Evolutionary conservation across 169 alveolate species (phyloP).

Genomic region (Cryptosporidium ryanae): DNA sequence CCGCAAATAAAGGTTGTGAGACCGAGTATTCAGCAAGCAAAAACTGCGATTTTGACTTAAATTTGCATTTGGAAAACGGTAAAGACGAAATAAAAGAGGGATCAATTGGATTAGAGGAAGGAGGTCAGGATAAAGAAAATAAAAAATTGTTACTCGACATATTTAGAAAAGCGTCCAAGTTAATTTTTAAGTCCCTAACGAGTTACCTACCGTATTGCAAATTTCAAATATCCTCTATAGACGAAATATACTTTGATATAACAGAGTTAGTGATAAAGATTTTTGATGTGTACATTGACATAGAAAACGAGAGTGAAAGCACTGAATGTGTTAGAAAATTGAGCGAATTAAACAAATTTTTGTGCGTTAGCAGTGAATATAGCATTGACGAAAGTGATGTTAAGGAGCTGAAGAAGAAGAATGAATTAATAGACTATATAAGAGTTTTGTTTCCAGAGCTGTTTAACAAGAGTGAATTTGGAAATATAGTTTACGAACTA

Average conservation of each 20-base stretch:
- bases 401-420: background rate
- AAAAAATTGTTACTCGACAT: slow-evolving; percentile 53
- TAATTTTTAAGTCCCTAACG: slow-evolving; percentile 13
- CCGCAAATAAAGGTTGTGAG: too few species aligned
- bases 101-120: background rate
- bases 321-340: background rate
- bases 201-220: slow-evolving; percentile 39
- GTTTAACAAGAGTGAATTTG: background rate
- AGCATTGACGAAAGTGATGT: background rate
- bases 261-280: slow-evolving; percentile 16
- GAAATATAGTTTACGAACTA: background rate
- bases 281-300: background rate
- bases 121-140: background rate
- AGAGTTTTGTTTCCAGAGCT: slow-evolving; percentile 7
- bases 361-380: slow-evolving; percentile 2
- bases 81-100: background rate
- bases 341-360: background rate
- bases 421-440: background rate
- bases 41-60: background rate
- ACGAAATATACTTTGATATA: slow-evolving; percentile 47
- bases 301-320: background rate
- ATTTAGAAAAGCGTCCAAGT: slow-evolving; percentile 48
- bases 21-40: too few species aligned
- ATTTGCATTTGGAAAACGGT: background rate
- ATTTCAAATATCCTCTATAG: slow-evolving; percentile 60